A percentile compares a stretch with the other conserved stretches of the same genome.
Conservation (phyloP, 2,329 filamentous ascomycete genomes). For the Cordyceps farinosa region DNA sequence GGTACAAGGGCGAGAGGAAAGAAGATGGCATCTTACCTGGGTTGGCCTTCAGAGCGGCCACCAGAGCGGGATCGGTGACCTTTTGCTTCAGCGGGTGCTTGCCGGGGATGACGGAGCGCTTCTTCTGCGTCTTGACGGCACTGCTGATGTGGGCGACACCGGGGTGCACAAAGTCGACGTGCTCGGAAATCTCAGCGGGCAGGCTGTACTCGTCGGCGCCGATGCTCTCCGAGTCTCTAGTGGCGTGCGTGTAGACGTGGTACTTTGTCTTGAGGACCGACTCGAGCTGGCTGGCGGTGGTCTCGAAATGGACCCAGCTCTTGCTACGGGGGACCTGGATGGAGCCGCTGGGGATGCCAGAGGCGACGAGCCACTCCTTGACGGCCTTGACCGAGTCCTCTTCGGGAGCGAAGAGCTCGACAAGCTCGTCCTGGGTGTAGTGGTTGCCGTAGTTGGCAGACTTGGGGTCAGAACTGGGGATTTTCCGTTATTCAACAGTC, state of each 20-base stretch:
- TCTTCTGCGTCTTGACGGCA: too few species aligned
- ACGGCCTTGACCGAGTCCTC: conserved; percentile 46
- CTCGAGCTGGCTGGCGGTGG: conserved; percentile 34
- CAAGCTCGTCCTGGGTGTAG: conserved; percentile 2
- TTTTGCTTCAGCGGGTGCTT: conserved; percentile 21
- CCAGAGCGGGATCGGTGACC: too few species aligned
- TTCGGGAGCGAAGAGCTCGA: conserved; percentile 1
- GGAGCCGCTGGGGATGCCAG: conserved; percentile 46
- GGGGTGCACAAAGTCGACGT: conserved; percentile 39
- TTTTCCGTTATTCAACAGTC: too few species aligned
- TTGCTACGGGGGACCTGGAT: conserved; percentile 47
- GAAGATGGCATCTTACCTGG: too few species aligned
- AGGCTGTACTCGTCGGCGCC: conserved; percentile 37
- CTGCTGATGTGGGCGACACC: conserved; percentile 22
- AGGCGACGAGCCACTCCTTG: conserved; percentile 48
- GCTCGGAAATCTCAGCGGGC: conserved; percentile 32
- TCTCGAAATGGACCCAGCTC: conserved; percentile 35
- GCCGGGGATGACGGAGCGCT: too few species aligned
- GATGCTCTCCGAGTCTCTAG: conserved; percentile 27
- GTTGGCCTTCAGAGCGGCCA: too few species aligned
- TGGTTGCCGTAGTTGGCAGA: conserved; percentile 10
- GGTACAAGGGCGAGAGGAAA: too few species aligned
- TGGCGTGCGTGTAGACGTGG: conserved; percentile 43
- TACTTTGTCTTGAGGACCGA: conserved; percentile 35
- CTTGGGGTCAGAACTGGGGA: not conserved